Base-by-base conservation (phyloP, 2,329 filamentous ascomycete genomes). In the Aspergillus floridensis region DNA sequence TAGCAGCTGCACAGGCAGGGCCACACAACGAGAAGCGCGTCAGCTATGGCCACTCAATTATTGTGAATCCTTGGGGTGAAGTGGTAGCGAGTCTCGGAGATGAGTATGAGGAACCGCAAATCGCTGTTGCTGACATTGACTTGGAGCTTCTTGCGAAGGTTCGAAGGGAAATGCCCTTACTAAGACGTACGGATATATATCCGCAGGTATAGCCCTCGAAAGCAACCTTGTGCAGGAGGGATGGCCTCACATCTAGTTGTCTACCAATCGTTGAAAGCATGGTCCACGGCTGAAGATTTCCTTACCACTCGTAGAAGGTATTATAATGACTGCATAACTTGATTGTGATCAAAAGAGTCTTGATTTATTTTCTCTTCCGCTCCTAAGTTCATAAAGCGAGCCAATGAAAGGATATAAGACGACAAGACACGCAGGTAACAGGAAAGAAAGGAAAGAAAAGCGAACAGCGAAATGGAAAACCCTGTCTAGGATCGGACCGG, bases 1-100 rank as follows among this genome's bases (percentile, higher is more conserved):
- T 97, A 61, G 93, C 93, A 10, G 88, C 93, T 0, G 93, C 92
- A 44, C 93, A 97, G 75, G 84, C 85, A 22, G 93, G 92, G 1
- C 74, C 79, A 41, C 92, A 89, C 71, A 92, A 92, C 66, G 85
- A 86, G 62, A 91, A 87, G 75, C 81, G 93, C 59, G 83, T 84
- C 29, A 96, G 91, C 75, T 96, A 95, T 76, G 93, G 93, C 0
- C 88, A 91, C 72, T 91, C 89, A 67, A 86, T 96, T 79, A 89
- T 96, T 50, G 82, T 97, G 26, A 88, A 91, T 72, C 93, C 93
- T 0, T 96, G 92, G 92, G 93, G 93, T 0, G 82, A 85, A 58
- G 83, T 97, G 1, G 71, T 91, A 46, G 82, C 88, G 3, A 82
- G 88, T 69, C 81, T 81, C 88, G 70, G 77, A 61, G 79, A 80